Percentiles rank a stretch among this genome's conserved stretches.
Evolutionary conservation across 805 yeast species (phyloP).

Genomic region (Candida khao-thaluensis): DNA sequence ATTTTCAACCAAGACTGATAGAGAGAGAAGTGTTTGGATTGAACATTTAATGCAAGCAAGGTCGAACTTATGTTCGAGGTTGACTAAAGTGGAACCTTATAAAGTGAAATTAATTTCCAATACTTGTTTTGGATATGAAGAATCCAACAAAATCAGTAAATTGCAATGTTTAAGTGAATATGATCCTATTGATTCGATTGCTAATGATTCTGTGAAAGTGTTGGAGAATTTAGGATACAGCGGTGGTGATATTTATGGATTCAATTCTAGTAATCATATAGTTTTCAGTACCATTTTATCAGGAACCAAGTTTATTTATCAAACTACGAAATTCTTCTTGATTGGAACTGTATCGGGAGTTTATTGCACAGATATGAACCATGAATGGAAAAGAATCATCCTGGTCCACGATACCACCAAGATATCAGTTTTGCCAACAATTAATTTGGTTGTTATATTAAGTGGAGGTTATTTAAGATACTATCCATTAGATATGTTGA

Average conservation of each 20-base stretch:
- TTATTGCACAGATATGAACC: slow-evolving; percentile 46
- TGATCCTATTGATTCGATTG: slow-evolving; percentile 47
- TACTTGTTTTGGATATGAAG: slow-evolving; percentile 64
- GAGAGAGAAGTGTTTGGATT: slow-evolving; percentile 62
- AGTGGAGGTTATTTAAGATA: slow-evolving; percentile 60
- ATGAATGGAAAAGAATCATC: slow-evolving; percentile 60
- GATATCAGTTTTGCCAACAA: slow-evolving; percentile 57
- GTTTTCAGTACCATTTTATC: slow-evolving; percentile 42
- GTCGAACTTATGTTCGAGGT: slow-evolving; percentile 28
- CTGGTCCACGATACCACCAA: slow-evolving; percentile 53
- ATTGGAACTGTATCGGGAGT: slow-evolving; percentile 68
- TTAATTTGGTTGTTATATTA: slow-evolving; percentile 56
- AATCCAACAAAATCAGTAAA: slow-evolving; percentile 46
- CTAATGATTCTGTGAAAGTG: slow-evolving; percentile 22
- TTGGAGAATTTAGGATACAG: slow-evolving; percentile 23
- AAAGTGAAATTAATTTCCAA: slow-evolving; percentile 53
- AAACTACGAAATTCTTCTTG: slow-evolving; percentile 46
- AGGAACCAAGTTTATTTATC: slow-evolving; percentile 45
- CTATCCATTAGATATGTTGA: slow-evolving; percentile 60
- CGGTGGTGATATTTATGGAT: slow-evolving; percentile 27
- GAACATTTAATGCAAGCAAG: slow-evolving; percentile 19
- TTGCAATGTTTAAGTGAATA: slow-evolving; percentile 52
- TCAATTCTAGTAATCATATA: slow-evolving; percentile 22
- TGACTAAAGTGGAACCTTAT: slow-evolving; percentile 51
- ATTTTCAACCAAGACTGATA: slow-evolving; percentile 44